These are phyloP conservation scores for Trichophyton simii DNA, from an alignment of 2,329 filamentous ascomycete species.

Conservation along the genomic window DNA sequence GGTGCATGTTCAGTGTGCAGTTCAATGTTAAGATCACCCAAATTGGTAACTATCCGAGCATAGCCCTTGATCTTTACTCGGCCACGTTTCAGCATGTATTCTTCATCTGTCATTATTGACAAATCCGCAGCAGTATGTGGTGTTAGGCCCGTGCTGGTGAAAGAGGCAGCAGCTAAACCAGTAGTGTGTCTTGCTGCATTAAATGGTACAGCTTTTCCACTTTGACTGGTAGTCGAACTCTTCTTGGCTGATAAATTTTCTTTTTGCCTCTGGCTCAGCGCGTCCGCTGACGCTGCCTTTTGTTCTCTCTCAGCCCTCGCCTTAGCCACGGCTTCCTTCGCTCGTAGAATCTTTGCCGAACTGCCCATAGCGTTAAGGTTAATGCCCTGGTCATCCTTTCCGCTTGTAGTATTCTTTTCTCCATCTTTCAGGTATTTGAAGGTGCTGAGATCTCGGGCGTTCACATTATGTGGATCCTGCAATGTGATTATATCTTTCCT, in stretches of 20 bases:
- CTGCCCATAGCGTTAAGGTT: slow-evolving; percentile 72
- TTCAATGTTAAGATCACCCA: slow-evolving; percentile 77
- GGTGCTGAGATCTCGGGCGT: slow-evolving; percentile 65
- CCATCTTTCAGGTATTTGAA: slow-evolving; percentile 88
- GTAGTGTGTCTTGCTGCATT: slow-evolving; percentile 88
- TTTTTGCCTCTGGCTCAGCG: not conserved
- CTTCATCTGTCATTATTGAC: slow-evolving; percentile 79
- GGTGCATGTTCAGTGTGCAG: slow-evolving; percentile 84
- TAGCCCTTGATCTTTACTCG: slow-evolving; percentile 85
- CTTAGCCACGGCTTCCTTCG: slow-evolving; percentile 86
- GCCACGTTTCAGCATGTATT: slow-evolving; percentile 88
- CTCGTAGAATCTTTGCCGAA: slow-evolving; percentile 69
- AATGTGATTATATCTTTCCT: slow-evolving; percentile 90
- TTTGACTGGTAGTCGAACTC: not conserved
- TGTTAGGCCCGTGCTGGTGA: slow-evolving; percentile 87
- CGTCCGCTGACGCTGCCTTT: slow-evolving; percentile 28
- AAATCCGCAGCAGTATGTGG: slow-evolving; percentile 80
- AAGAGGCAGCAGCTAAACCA: slow-evolving; percentile 79
- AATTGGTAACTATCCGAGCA: slow-evolving; percentile 72
- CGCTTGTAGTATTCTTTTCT: slow-evolving; percentile 31
- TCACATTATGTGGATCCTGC: slow-evolving; percentile 87
- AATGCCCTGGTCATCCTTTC: slow-evolving; percentile 55
- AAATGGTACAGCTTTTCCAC: slow-evolving; percentile 43
- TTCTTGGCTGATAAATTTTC: not conserved
- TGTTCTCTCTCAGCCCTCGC: slow-evolving; percentile 60